Percentiles rank a stretch among this genome's conserved stretches.
phyloP scores from a whole-genome alignment of 345 rosid genomes.

The Cardamine resedifolia region DNA sequence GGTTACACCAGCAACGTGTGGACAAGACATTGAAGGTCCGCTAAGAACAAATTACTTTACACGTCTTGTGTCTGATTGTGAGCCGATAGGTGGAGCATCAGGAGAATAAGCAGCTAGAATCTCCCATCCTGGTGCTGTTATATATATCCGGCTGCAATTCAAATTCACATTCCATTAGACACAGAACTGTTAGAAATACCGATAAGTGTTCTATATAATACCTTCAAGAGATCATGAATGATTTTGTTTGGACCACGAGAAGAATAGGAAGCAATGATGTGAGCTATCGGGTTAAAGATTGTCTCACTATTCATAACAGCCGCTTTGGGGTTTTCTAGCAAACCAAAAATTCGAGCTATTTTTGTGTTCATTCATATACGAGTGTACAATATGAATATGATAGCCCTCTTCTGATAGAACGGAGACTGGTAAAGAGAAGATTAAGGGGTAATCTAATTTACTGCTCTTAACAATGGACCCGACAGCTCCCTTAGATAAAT shows the following conservation, averaged over 20 bases:
- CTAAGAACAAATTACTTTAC: too few relatives aligned
- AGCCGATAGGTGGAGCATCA: too few relatives aligned
- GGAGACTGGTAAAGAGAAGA: conserved; percentile 36
- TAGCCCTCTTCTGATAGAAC: background rate
- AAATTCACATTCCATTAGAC: conserved; percentile 2
- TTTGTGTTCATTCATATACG: too few relatives aligned
- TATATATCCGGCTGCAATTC: conserved; percentile 53
- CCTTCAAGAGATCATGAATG: too few relatives aligned
- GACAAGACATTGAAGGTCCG: too few relatives aligned
- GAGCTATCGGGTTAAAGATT: too few relatives aligned
- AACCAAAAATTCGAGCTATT: background rate
- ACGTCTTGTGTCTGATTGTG: too few relatives aligned
- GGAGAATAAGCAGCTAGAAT: conserved; percentile 55
- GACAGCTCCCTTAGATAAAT: conserved; percentile 41
- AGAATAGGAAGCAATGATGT: too few relatives aligned
- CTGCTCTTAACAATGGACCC: background rate
- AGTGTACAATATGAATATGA: background rate
- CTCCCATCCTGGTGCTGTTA: conserved; percentile 52
- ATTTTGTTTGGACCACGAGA: too few relatives aligned
- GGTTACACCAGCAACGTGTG: too few relatives aligned
- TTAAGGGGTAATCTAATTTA: background rate
- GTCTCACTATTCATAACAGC: too few relatives aligned
- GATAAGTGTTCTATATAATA: background rate
- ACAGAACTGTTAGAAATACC: background rate
- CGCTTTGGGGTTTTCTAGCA: conserved; percentile 27